Evolutionary conservation across 352 stramenopile species (phyloP).

Genomic region (Phytophthora idaei): DNA sequence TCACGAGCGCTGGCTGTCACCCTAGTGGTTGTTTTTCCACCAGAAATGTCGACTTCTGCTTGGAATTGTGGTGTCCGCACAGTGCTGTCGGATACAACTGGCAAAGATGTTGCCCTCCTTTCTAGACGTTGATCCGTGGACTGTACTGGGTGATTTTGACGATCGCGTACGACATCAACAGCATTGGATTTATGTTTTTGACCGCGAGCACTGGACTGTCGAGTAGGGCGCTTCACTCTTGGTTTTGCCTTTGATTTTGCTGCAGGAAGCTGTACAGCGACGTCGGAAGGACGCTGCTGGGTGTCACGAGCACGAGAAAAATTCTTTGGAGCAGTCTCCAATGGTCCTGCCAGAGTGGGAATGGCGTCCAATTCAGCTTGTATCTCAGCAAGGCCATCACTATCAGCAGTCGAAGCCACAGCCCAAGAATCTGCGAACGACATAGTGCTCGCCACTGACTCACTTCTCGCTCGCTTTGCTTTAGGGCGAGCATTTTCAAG

Average conservation of each 20-base stretch:
- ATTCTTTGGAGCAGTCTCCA: not conserved
- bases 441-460: slow-evolving; percentile 17
- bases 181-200: not conserved
- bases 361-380: slow-evolving; percentile 41
- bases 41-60: slow-evolving; percentile 29
- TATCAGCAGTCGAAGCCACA: slow-evolving; percentile 30
- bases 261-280: not conserved
- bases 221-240: slow-evolving; percentile 14
- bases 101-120: slow-evolving; percentile 20
- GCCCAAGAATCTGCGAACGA: slow-evolving; percentile 26
- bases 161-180: not conserved
- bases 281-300: not conserved
- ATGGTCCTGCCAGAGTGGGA: slow-evolving; percentile 8
- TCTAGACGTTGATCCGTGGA: not conserved
- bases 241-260: slow-evolving; percentile 13
- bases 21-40: not conserved
- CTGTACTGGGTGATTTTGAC: not conserved
- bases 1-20: not conserved
- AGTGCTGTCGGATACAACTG: slow-evolving; percentile 35
- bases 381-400: slow-evolving; percentile 34
- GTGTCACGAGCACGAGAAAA: not conserved
- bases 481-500: not conserved
- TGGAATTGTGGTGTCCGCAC: slow-evolving; percentile 40
- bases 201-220: slow-evolving; percentile 1
- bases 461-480: slow-evolving; percentile 16